phyloP scores from a whole-genome alignment of 2,329 filamentous ascomycete genomes.

The Phialemoniopsis sp. region DNA sequence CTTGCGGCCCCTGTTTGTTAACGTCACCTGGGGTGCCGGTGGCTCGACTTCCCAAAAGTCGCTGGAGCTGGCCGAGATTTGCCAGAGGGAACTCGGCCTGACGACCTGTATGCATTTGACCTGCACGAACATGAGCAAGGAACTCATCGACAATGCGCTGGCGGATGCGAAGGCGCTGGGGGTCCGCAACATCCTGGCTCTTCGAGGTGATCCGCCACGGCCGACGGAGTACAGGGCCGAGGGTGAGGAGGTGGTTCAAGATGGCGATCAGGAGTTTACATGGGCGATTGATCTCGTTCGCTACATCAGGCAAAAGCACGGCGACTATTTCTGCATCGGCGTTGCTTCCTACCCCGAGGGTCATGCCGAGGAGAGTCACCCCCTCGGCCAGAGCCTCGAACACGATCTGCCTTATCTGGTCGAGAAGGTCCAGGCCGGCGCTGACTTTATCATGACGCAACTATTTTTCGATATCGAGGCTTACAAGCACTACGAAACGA shows the following conservation, averaged over 20 bases:
- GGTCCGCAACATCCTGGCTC: slow-evolving; percentile 87
- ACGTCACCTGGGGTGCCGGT: slow-evolving; percentile 96
- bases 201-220: slow-evolving; percentile 86
- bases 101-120: slow-evolving; percentile 96
- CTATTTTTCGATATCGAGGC: slow-evolving; percentile 89
- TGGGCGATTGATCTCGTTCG: slow-evolving; percentile 86
- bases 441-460: slow-evolving; percentile 98
- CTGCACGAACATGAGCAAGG: slow-evolving; percentile 94
- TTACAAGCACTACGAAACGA: slow-evolving; percentile 75
- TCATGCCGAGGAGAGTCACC: slow-evolving; percentile 86
- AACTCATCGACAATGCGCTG: slow-evolving; percentile 80
- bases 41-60: slow-evolving; percentile 89
- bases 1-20: slow-evolving; percentile 88
- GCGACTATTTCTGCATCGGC: slow-evolving; percentile 94
- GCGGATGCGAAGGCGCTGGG: slow-evolving; percentile 88
- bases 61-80: slow-evolving; percentile 90
- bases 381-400: slow-evolving; percentile 63
- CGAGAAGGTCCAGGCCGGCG: slow-evolving; percentile 86
- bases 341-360: slow-evolving; percentile 95
- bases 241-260: slow-evolving; percentile 48
- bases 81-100: slow-evolving; percentile 84
- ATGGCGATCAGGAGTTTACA: slow-evolving; percentile 76
- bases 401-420: slow-evolving; percentile 84
- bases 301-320: slow-evolving; percentile 82
- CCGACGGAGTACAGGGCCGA: slow-evolving; percentile 74